These are phyloP conservation scores for Secale cereale DNA, from an alignment of 176 grass and related monocot genomes.

Conservation along the genomic window DNA sequence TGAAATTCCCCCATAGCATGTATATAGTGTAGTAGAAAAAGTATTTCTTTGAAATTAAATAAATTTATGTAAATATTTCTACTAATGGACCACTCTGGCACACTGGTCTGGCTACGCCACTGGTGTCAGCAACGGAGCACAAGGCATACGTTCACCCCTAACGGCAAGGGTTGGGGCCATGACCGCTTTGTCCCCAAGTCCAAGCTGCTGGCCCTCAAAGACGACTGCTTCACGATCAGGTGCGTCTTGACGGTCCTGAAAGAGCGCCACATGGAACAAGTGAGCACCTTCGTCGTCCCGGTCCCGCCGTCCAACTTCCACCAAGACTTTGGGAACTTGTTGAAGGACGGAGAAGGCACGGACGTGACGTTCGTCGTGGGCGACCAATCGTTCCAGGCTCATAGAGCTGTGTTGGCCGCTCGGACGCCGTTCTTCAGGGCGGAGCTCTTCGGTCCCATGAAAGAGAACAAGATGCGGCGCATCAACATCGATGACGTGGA, in stretches of 20 bases:
- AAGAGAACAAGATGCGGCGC: neutral
- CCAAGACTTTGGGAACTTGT: neutral
- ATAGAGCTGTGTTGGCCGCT: neutral
- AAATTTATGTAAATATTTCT: no score
- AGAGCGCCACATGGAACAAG: neutral
- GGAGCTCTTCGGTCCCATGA: constrained; percentile 24
- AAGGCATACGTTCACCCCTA: neutral
- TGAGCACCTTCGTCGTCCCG: neutral
- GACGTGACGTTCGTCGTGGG: neutral
- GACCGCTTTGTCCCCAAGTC: neutral
- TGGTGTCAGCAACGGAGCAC: neutral
- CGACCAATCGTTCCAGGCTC: neutral
- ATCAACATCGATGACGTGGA: constrained; percentile 12
- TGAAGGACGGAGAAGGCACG: neutral
- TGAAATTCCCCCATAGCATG: no score
- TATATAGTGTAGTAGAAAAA: no score
- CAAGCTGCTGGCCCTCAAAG: neutral
- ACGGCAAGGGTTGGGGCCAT: neutral
- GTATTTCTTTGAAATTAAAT: no score
- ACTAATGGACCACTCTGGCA: no score
- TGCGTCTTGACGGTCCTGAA: neutral
- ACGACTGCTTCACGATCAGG: neutral
- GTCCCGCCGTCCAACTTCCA: neutral
- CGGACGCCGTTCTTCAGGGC: neutral
- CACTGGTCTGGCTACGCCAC: no score